Conservation (phyloP, 345 rosid genomes). For the Bruguiera sexangula region DNA sequence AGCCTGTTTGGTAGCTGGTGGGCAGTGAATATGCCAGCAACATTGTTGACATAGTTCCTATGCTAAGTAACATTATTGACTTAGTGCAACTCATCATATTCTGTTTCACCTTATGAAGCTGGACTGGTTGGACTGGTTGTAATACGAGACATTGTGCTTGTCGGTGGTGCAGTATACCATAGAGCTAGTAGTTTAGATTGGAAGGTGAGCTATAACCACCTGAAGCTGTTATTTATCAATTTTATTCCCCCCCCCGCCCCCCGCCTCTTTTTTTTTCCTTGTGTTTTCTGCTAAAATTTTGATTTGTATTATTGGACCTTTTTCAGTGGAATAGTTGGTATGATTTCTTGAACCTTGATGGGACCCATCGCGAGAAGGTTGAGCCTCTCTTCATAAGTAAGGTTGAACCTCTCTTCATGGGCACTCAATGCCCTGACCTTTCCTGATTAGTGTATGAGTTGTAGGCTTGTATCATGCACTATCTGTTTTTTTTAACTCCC, state of each 20-base stretch:
- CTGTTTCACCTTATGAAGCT: conserved; percentile 41
- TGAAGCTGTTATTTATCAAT: not conserved
- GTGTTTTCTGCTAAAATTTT: not conserved
- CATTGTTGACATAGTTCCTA: not conserved
- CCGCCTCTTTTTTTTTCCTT: not conserved
- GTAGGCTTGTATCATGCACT: not conserved
- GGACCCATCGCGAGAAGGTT: conserved; percentile 64
- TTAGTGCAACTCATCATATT: not conserved
- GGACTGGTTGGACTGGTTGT: conserved; percentile 80
- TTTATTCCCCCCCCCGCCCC: not conserved
- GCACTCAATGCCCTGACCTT: conserved; percentile 50
- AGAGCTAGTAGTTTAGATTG: conserved; percentile 71
- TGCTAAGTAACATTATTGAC: too few relatives aligned
- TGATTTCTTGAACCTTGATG: conserved; percentile 80
- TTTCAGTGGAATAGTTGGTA: conserved; percentile 70
- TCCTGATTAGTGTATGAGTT: not conserved
- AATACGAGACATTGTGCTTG: conserved; percentile 66
- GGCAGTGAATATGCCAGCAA: not conserved
- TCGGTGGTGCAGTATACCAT: conserved; percentile 73
- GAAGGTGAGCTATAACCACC: conserved; percentile 48
- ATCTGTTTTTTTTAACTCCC: too few relatives aligned
- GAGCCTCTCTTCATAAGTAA: conserved; percentile 90
- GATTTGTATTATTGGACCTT: conserved; percentile 12
- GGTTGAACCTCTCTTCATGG: conserved; percentile 84
- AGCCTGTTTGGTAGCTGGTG: not conserved